Evolutionary conservation across 768 basidiomycete species (phyloP).

Genomic region (Lyophyllum decastes): DNA sequence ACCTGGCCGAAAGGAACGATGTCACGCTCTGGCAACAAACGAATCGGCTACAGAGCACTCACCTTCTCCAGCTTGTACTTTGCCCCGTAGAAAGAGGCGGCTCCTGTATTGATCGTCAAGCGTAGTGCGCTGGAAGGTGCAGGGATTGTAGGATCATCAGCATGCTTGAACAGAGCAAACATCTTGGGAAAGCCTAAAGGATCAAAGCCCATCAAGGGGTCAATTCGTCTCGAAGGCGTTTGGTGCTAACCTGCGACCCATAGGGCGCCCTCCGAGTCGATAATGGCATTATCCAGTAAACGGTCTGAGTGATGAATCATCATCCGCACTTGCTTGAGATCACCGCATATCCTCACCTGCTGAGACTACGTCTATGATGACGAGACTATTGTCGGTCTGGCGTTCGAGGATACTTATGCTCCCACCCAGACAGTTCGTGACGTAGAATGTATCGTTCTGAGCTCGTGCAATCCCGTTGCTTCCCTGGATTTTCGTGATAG

Average conservation of each 20-base stretch:
- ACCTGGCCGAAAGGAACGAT: constrained; percentile 37
- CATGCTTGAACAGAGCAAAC: constrained; percentile 36
- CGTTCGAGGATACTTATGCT: constrained; percentile 16
- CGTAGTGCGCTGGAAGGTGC: constrained; percentile 53
- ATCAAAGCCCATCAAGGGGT: neutral
- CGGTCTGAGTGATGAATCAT: constrained; percentile 36
- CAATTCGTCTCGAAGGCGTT: neutral
- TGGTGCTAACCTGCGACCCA: constrained; percentile 58
- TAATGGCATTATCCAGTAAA: constrained; percentile 58
- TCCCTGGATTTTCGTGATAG: constrained; percentile 46
- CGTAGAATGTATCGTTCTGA: constrained; percentile 65
- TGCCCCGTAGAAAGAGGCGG: constrained; percentile 54
- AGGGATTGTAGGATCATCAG: constrained; percentile 38
- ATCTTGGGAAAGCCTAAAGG: constrained; percentile 44
- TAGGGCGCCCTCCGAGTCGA: constrained; percentile 60
- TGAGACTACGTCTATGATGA: constrained; percentile 30
- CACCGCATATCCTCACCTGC: constrained; percentile 40
- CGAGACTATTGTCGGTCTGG: constrained; percentile 14
- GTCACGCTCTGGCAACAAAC: constrained; percentile 1
- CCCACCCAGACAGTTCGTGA: constrained; percentile 27
- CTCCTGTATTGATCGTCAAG: constrained; percentile 54
- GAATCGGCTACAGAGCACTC: neutral
- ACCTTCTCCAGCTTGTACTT: constrained; percentile 65
- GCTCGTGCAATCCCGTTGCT: constrained; percentile 66
- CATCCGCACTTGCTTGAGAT: neutral